Base-by-base conservation (phyloP, 1,139 yeast genomes). In the Suhomyces panamericanus region DNA sequence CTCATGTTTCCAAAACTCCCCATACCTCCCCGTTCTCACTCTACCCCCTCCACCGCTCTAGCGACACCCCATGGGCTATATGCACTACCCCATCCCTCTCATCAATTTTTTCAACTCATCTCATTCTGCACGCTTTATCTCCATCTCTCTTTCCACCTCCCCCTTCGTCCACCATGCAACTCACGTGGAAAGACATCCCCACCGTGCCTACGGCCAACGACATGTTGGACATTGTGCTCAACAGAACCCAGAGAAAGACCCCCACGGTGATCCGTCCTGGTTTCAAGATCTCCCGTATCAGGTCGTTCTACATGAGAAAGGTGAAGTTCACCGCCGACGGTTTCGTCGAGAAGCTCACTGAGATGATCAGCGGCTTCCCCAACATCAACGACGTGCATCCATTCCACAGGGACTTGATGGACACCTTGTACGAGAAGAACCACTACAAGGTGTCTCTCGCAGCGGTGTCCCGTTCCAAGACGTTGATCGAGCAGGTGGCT, bases 201-300 rank as follows among this genome's bases (percentile, higher is more conserved):
- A 84, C 95, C 42, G 96, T 93, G 52, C 95, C 98, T 41, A 85
- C 85, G 55, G 75, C 96, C 62, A 88, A 87, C 68, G 98, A 93
- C 62, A 79, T 91, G 79, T 78, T 93, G 82, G 99, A 93, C 70
- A 90, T 93, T 54, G 96, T 95, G 53, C 85, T 93, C 57, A 93
- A 93, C 77, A 81, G 97, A 64, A 93, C 99, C 1, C 99, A 93
- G 74, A 83, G 99, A 73, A 93, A 93, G 71, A 93, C 99, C 3
- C 99, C 99, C 41, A 93, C 99, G 11, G 97, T 95, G 49, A 88
- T 93, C 57, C 85, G 99, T 66, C 89, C 96, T 7, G 99, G 99
- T 49, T 95, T 91, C 76, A 86, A 87, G 64, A 93, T 93, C 67
- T 86, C 95, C 58, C 89, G 99, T 77, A 93, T 93, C 62, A 80